Evolutionary conservation across 345 rosid genomes (phyloP), one percentile per base, ranked within the genome.

Genomic region (Eucalyptus viminalis): DNA sequence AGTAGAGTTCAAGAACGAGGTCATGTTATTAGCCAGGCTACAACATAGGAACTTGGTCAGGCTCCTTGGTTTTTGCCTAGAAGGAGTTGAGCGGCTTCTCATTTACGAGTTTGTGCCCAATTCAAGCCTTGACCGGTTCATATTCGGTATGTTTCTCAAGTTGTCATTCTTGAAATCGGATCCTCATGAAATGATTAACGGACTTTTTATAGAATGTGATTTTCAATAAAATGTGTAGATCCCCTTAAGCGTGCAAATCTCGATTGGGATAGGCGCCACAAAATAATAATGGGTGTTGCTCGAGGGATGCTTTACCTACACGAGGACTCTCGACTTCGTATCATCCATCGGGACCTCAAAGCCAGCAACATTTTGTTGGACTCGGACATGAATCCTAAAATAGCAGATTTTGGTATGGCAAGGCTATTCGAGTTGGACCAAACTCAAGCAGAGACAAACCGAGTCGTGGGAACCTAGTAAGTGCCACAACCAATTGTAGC

Each of bases 391-490:
- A 92, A 89, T 47, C 92, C 95, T 0, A 95, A 92, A 21, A 94
- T 95, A 86, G 9, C 94, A 6, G 94, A 93, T 90, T 95, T 95
- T 3, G 95, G 94, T 21, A 93, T 93, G 92, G 96, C 96, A 17
- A 94, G 92, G 24, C 22, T 95, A 31, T 92, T 93, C 44, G 80
- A 87, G 16, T 49, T 88, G 87, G 94, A 94, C 86, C 90, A 95
- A 87, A 91, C 93, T 51, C 95, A 92, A 1, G 92, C 62, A 5
- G 34, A 89, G 34, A 92, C 94, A 2, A 93, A 67, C 1, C 91
- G 90, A 90, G 62, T 93, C 2, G 93, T 90, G 49, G 95, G 95
- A n/a, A 94, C 94, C 21, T 91, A 89, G 94, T 94, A 92, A 89
- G 94, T 86, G 54, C 40, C 0, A 3, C 27, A 13, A 1, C 89